These are phyloP conservation scores for Acanthamoeba lenticulata DNA, from an alignment of 208 protist genomes.

Conservation along the genomic window DNA sequence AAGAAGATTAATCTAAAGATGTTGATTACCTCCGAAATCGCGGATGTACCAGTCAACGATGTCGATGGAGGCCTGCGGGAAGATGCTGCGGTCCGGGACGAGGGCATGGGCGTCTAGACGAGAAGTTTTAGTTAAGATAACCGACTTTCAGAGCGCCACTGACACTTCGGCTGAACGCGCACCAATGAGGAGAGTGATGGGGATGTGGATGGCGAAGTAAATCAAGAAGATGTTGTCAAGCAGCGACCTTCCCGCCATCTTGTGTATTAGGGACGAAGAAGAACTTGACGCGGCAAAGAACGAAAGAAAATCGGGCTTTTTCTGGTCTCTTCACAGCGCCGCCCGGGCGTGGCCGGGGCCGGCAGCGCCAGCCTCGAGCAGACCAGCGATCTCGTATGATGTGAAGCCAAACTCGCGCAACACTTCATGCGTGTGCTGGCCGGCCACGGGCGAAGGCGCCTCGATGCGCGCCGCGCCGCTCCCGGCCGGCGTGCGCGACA, in stretches of 20 bases:
- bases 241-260: slow-evolving; percentile 39
- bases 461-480: not conserved
- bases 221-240: slow-evolving; percentile 56
- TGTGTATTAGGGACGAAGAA: not conserved
- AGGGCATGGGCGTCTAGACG: slow-evolving; percentile 27
- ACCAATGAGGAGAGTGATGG: slow-evolving; percentile 56
- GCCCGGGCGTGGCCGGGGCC: not conserved
- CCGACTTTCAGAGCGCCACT: not conserved
- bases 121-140: not conserved
- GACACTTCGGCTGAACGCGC: too few relatives aligned
- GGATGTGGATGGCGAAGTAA: slow-evolving; percentile 65
- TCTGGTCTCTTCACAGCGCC: not conserved
- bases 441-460: not conserved
- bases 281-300: too few relatives aligned
- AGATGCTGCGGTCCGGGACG: not conserved
- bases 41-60: slow-evolving; percentile 32
- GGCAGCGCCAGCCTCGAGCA: not conserved
- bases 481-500: slow-evolving; percentile 40
- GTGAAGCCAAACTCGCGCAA: slow-evolving; percentile 24
- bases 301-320: too few relatives aligned
- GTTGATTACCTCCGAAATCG: slow-evolving; percentile 34
- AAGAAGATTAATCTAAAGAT: not conserved
- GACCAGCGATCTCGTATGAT: not conserved
- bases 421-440: not conserved
- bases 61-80: not conserved